Base-by-base conservation (phyloP, 2,329 filamentous ascomycete species). In the Paracamarosporium sp. region DNA sequence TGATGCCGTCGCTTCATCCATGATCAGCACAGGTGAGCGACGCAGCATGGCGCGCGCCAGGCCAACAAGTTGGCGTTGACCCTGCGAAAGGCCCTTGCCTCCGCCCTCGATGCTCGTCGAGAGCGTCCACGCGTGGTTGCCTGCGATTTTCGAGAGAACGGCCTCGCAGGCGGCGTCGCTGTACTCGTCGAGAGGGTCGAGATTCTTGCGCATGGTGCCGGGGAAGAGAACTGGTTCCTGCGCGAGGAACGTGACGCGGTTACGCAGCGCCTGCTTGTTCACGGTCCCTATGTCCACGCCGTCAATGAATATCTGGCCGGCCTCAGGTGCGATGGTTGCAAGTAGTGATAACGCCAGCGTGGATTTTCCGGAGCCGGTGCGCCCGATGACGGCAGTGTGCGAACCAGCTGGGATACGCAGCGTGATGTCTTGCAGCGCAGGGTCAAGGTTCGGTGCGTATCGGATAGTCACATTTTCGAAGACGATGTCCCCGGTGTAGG, bases 381-480 rank as follows among this genome's bases (percentile, higher is more conserved):
- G 86, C 2, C 92, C 92, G 11, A 93, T 90, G 20, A 96, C 83
- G 0, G 91, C 92, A 0, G 91, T 91, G 50, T 90, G 89, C 53
- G 90, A 89, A 1, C 92, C 91, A 0, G 89, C 90, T 20, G 90
- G 90, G 51, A 97, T 92, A 1, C 82, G 85, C 59, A 97, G 88
- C 0, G 85, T 87, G 27, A 96, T 81, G 43, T 88, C 81, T 7
- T 82, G 79, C 1, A 97, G 78, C 0, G 92, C 90, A 0, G 90
- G 88, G 0, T 93, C 90, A 0, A 96, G 85, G 57, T 90, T 85
- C 0, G 90, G 86, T 6, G 91, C 92, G 66, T 97, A 97, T 45
- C 87, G 86, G 56, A 97, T 86, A 0, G 90, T 92, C 54, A 93
- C 90, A 51, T 89, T 79, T 30, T 93, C 86, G 65, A 97, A 96